A percentile compares a stretch with the other conserved stretches of the same genome.
Conservation (phyloP, 2,329 filamentous ascomycete genomes). For the Xylariaceae sp. region DNA sequence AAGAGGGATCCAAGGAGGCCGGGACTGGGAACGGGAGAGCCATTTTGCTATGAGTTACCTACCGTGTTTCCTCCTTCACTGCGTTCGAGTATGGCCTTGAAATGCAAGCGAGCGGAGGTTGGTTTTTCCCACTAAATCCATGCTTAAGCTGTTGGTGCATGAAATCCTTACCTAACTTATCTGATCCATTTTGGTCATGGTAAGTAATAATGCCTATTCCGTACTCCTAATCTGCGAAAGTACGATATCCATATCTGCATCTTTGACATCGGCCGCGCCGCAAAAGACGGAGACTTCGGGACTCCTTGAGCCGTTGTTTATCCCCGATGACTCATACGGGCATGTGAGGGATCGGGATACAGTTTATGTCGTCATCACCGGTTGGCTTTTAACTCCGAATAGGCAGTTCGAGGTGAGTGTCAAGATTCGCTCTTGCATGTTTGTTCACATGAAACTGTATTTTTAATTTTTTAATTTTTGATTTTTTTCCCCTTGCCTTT, state of each 20-base stretch:
- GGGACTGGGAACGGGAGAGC: conserved; percentile 26
- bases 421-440: background rate
- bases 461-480: background rate
- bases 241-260: background rate
- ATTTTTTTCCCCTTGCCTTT: background rate
- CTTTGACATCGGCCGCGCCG: background rate
- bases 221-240: too few species aligned
- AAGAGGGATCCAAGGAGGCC: conserved; percentile 22
- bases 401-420: background rate
- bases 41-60: conserved; percentile 15
- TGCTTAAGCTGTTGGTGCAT: too few species aligned
- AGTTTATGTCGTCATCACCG: background rate
- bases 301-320: background rate
- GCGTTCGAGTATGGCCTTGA: too few species aligned
- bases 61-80: background rate
- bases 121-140: too few species aligned
- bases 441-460: background rate
- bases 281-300: background rate
- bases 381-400: background rate
- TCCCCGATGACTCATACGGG: background rate
- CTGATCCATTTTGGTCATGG: too few species aligned
- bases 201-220: too few species aligned
- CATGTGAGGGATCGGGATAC: background rate
- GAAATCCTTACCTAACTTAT: too few species aligned
- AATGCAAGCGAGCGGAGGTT: too few species aligned